Base-by-base conservation (phyloP, 2,329 filamentous ascomycete genomes). In the Hypomyces rosellus region DNA sequence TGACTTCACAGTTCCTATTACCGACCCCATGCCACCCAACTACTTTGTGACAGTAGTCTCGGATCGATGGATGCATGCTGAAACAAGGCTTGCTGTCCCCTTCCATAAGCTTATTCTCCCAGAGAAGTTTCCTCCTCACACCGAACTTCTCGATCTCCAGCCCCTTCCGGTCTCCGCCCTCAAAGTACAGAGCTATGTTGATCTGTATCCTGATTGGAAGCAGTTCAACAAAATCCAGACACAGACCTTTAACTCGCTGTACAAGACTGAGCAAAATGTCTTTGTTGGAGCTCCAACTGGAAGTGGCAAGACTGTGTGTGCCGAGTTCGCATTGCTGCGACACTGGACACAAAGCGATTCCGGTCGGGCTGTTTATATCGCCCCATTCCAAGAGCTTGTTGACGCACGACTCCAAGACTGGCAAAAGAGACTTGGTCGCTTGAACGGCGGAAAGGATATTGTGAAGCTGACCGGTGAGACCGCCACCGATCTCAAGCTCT, bases 191-290 rank as follows among this genome's bases (percentile, higher is more conserved):
- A 90, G 95, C 55, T 96, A 88, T 61, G 79, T 86, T 53, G 78
- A 80, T 20, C 72, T 99, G 16, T 99, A 96, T 64, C 84, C 88
- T 3, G 76, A 86, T 30, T 95, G 89, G 84, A 79, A 83, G 50
- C 83, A 88, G 55, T 99, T 99, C 76, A 99, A 99, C 74, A 93
- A 93, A 66, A 88, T 99, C 12, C 95, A 99, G 69, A 96, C 93
- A 0, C 93, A 99, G 66, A 89, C 89, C 0, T 99, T 97, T 75
- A 96, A 96, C 64, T 90, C 91, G 1, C 74, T 99, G 0, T 97
- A 89, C 65, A 85, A 87, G 44, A 87, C 88, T 0, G 88, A 97
- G 64, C 89, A 97, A 60, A 97, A 95, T 61, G 90, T 96, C 18
- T 89, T 99, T 55, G 74, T 99, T 55, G 91, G 89, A 42, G 86